phyloP scores from a whole-genome alignment of 495 filamentous ascomycete genomes.

The Talaromyces borbonicus region DNA sequence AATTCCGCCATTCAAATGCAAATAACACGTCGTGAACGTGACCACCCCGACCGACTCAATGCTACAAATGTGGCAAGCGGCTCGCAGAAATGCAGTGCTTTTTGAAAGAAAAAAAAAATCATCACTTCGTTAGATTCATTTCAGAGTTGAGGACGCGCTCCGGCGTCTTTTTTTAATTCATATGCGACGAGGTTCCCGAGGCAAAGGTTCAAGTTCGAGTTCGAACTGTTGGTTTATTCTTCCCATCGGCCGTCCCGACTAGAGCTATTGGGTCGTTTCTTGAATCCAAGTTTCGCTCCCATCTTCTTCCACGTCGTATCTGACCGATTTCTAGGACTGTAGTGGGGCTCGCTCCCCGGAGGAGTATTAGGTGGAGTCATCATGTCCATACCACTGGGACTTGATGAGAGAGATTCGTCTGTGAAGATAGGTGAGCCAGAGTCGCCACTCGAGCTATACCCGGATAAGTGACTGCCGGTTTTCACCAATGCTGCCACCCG shows the following conservation, averaged over 20 bases:
- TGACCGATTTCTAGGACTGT: constrained; percentile 43
- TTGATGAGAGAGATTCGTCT: constrained; percentile 38
- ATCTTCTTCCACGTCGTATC: constrained; percentile 76
- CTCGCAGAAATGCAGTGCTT: neutral
- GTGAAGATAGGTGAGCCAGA: constrained; percentile 28
- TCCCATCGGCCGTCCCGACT: constrained; percentile 19
- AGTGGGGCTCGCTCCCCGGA: constrained; percentile 50
- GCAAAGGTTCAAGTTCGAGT: neutral
- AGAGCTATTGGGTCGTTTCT: constrained; percentile 41
- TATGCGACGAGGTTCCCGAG: too few relatives aligned
- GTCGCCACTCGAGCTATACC: constrained; percentile 30
- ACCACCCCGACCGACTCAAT: too few relatives aligned
- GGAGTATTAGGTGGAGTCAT: constrained; percentile 90
- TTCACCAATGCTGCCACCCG: constrained; percentile 21
- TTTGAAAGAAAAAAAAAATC: neutral
- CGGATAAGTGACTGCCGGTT: constrained; percentile 23
- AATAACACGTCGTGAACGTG: too few relatives aligned
- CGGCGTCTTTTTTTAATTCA: too few relatives aligned
- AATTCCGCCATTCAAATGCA: too few relatives aligned
- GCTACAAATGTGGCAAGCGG: too few relatives aligned
- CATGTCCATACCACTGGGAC: constrained; percentile 45
- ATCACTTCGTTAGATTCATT: constrained; percentile 3
- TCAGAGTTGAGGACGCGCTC: too few relatives aligned
- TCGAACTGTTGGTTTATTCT: neutral
- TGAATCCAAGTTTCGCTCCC: constrained; percentile 64